Conservation (phyloP, 352 stramenopile species). For the Phytophthora hybrid region DNA sequence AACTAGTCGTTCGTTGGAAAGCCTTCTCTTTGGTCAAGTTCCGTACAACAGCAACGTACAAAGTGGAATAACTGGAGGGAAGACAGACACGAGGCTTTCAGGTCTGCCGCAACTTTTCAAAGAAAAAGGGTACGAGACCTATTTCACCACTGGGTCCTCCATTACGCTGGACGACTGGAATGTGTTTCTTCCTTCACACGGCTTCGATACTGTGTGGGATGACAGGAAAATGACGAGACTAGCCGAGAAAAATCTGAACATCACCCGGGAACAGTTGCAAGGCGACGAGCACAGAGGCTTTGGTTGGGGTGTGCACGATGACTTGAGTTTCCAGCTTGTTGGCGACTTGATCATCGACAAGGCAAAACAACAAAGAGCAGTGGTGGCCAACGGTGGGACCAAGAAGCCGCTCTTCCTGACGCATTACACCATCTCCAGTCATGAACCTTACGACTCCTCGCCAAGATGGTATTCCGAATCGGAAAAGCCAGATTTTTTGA, state of each 20-base stretch:
- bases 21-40: conserved; percentile 61
- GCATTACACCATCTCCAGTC: conserved; percentile 70
- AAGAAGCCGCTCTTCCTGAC: conserved; percentile 62
- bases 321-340: conserved; percentile 51
- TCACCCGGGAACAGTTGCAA: conserved; percentile 39
- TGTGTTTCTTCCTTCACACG: conserved; percentile 52
- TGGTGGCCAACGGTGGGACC: conserved; percentile 10
- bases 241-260: conserved; percentile 40
- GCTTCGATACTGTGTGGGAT: conserved; percentile 49
- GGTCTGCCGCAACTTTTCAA: conserved; percentile 59
- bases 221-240: conserved; percentile 42
- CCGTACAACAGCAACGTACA: conserved; percentile 56
- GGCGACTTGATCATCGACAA: conserved; percentile 53
- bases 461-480: conserved; percentile 56
- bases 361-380: conserved; percentile 31
- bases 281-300: conserved; percentile 16
- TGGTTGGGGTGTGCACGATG: conserved; percentile 58
- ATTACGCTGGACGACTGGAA: conserved; percentile 56
- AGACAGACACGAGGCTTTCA: conserved; percentile 34
- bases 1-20: conserved; percentile 64
- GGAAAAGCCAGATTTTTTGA: conserved; percentile 58
- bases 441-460: conserved; percentile 39
- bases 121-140: conserved; percentile 56
- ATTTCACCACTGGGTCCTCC: conserved; percentile 55
- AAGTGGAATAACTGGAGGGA: conserved; percentile 51